These are phyloP conservation scores for Rhododendron ferrugineum DNA, from an alignment of 148 eudicot genomes.

Conservation along the genomic window DNA sequence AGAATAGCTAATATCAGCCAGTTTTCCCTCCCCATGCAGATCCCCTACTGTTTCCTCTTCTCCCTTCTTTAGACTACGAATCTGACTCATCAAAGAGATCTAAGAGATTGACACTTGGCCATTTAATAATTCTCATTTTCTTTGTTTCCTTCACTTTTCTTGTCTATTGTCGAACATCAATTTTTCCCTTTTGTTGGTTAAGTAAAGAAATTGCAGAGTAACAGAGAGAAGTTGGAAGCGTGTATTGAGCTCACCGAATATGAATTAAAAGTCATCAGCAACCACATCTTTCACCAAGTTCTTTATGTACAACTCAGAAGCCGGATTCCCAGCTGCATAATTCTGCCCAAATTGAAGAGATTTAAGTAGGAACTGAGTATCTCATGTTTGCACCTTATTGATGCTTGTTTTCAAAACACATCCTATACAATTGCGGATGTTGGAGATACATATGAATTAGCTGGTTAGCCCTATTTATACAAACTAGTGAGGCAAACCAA, in stretches of 20 bases:
- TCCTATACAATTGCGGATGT: not conserved
- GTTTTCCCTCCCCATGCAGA: too few species aligned
- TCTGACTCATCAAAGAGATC: too few species aligned
- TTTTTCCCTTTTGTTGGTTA: not conserved
- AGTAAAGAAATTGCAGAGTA: not conserved
- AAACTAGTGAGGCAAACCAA: not conserved
- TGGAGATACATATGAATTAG: slow-evolving; percentile 3
- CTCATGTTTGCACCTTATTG: not conserved
- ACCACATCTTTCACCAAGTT: slow-evolving; percentile 94
- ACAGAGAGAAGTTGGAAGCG: not conserved
- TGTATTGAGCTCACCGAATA: slow-evolving; percentile 52
- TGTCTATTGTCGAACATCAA: not conserved
- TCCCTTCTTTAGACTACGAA: too few species aligned
- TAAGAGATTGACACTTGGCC: too few species aligned
- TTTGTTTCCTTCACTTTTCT: too few species aligned
- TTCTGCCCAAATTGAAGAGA: slow-evolving; percentile 40
- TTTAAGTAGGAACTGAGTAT: not conserved
- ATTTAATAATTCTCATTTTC: too few species aligned
- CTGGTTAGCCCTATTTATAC: not conserved
- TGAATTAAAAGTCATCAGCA: slow-evolving; percentile 59
- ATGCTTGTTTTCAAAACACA: not conserved
- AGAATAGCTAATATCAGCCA: too few species aligned
- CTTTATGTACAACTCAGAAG: slow-evolving; percentile 70
- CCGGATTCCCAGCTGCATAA: slow-evolving; percentile 79
- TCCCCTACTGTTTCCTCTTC: too few species aligned